Evolutionary conservation across 2,329 filamentous ascomycete species (phyloP).

Genomic region (Fusarium lyarnte): DNA sequence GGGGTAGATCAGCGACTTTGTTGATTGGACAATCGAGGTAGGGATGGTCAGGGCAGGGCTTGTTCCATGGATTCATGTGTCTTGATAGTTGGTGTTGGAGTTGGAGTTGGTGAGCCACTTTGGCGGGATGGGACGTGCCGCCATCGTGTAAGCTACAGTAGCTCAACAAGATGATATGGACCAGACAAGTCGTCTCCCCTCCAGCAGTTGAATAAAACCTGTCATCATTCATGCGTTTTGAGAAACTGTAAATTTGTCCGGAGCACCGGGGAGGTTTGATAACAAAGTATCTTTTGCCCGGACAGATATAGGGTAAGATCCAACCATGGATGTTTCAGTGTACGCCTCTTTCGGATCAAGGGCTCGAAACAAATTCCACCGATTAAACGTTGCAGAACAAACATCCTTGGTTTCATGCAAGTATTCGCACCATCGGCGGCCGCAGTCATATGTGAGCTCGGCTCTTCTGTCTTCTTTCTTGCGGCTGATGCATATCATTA

Average conservation of each 20-base stretch:
- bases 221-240: not conserved
- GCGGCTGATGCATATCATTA: slow-evolving; percentile 1
- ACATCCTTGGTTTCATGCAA: slow-evolving; percentile 16
- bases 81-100: not conserved
- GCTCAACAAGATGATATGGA: not conserved
- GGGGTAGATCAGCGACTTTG: slow-evolving; percentile 29
- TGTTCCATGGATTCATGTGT: not conserved
- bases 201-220: not conserved
- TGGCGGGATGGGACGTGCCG: slow-evolving; percentile 41
- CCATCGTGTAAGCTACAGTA: not conserved
- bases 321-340: not conserved
- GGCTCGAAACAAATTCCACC: slow-evolving; percentile 13
- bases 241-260: not conserved
- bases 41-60: slow-evolving; percentile 9
- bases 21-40: slow-evolving; percentile 35
- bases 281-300: not conserved
- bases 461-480: slow-evolving; percentile 1
- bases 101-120: slow-evolving; percentile 2
- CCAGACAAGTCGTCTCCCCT: not conserved
- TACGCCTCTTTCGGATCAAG: slow-evolving; percentile 14
- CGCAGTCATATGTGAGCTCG: slow-evolving; percentile 8
- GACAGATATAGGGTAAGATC: slow-evolving; percentile 31
- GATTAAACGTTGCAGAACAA: slow-evolving; percentile 11
- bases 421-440: slow-evolving; percentile 11
- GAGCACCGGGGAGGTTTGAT: slow-evolving; percentile 9